These are phyloP conservation scores for Gyrodon lividus DNA, from an alignment of 768 basidiomycete species.

Conservation along the genomic window DNA sequence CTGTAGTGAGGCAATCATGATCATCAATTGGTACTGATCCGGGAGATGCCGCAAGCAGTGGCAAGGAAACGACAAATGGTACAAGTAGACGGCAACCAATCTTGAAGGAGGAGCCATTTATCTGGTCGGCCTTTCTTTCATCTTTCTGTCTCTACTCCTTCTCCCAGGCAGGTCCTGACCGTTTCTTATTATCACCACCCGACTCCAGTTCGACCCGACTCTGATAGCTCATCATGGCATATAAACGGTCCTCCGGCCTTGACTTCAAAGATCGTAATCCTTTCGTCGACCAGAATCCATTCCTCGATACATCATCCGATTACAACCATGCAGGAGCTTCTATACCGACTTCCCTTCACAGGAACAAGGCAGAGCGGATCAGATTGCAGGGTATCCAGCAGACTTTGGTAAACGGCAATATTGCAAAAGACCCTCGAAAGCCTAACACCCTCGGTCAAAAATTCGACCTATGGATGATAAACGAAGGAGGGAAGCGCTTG, in stretches of 20 bases:
- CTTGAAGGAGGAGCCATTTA: no score
- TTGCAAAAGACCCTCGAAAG: constrained; percentile 31
- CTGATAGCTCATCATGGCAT: constrained; percentile 25
- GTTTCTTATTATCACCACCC: constrained; percentile 10
- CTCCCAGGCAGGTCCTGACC: constrained; percentile 29
- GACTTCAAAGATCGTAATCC: constrained; percentile 64
- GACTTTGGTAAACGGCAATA: constrained; percentile 38
- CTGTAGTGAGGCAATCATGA: no score
- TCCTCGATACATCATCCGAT: constrained; percentile 32
- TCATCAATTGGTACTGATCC: no score
- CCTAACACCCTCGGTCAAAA: constrained; percentile 44
- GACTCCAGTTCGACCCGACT: constrained; percentile 13
- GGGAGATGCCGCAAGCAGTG: no score
- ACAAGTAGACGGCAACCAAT: background rate
- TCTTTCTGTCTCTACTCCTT: constrained; percentile 7
- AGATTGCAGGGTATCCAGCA: constrained; percentile 86
- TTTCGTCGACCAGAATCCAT: constrained; percentile 53
- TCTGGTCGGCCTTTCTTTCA: background rate
- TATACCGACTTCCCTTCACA: constrained; percentile 53
- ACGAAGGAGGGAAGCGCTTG: constrained; percentile 77
- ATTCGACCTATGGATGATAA: constrained; percentile 86
- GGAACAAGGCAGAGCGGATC: constrained; percentile 83
- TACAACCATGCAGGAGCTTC: constrained; percentile 27
- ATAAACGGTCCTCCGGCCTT: constrained; percentile 57
- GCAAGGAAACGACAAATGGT: no score